Evolutionary conservation across 306 rosid genomes (phyloP), one percentile per base, ranked within the genome.

Genomic region (Vigna mungo): DNA sequence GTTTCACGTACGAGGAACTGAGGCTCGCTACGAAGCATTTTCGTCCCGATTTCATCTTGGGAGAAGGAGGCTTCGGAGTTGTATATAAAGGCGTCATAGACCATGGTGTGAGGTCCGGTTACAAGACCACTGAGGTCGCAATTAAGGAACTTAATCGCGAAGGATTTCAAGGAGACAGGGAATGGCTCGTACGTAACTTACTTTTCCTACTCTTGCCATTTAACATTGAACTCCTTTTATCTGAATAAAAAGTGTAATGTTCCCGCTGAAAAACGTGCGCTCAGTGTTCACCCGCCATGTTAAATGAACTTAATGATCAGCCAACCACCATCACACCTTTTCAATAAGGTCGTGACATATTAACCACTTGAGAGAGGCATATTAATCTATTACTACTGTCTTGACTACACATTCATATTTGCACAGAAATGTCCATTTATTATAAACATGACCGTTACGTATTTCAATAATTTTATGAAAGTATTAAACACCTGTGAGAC

Each of bases 141-240:
- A 92, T 95, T 62, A 95, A 95, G 85, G 99, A 92, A 85, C 99
- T 92, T 74, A 95, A 95, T 82, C 97, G 89, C 47, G 97, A 92
- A 82, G 97, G 99, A 67, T 88, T 89, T 84, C 99, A 95, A 85
- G 99, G 99, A 83, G 99, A 95, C 74, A 82, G 99, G 85, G 99
- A 95, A 92, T 95, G 99, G 99, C 97, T 95, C 78, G 99, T 95
- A 81, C 80, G 99, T 90, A 79, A n/a, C 43, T 67, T n/a, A 18
- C 23, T 71, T 75, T 65, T 41, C 71, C 52, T 41, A 18, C 56
- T 39, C 53, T 15, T 27, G 36, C 15, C 46, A 9, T 62, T 47
- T 43, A 49, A 10, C 46, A 41, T 67, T 77, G 43, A 25, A 58
- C 27, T 6, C 56, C 10, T 58, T 76, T 64, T 60, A 15, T 62